Conservation (phyloP, 164 flowering plant genomes). For the Sextonia rubra region DNA sequence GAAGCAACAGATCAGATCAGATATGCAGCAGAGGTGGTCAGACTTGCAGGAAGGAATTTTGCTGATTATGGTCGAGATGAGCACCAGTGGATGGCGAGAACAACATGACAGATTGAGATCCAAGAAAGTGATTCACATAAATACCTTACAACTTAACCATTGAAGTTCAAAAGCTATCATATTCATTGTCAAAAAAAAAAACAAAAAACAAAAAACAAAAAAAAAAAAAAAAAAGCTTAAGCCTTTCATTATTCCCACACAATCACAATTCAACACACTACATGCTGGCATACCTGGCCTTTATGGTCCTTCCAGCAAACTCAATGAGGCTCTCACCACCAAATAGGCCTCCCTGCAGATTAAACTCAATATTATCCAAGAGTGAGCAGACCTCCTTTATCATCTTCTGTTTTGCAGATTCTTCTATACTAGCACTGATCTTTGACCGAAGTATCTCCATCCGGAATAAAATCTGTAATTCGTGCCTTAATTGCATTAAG, state of each 20-base stretch:
- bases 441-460: conserved; percentile 82
- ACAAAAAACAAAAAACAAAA: too few species aligned
- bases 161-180: neutral
- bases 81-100: too few species aligned
- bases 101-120: too few species aligned
- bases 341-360: conserved; percentile 72
- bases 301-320: conserved; percentile 64
- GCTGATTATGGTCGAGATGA: too few species aligned
- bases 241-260: neutral
- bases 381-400: conserved; percentile 77
- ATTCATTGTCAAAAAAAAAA: conserved; percentile 2
- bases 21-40: too few species aligned
- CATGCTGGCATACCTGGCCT: conserved; percentile 48
- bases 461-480: conserved; percentile 85
- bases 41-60: too few species aligned
- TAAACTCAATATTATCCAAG: conserved; percentile 65
- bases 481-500: conserved; percentile 60
- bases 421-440: conserved; percentile 34
- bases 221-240: neutral
- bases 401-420: conserved; percentile 53
- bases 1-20: too few species aligned
- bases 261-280: neutral
- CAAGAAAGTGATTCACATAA: too few species aligned
- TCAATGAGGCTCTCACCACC: conserved; percentile 72
- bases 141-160: neutral